Evolutionary conservation across 371 early-diverging fungal species (phyloP), one percentile per base, ranked within the genome.

Genomic region (Zychaea mexicana): DNA sequence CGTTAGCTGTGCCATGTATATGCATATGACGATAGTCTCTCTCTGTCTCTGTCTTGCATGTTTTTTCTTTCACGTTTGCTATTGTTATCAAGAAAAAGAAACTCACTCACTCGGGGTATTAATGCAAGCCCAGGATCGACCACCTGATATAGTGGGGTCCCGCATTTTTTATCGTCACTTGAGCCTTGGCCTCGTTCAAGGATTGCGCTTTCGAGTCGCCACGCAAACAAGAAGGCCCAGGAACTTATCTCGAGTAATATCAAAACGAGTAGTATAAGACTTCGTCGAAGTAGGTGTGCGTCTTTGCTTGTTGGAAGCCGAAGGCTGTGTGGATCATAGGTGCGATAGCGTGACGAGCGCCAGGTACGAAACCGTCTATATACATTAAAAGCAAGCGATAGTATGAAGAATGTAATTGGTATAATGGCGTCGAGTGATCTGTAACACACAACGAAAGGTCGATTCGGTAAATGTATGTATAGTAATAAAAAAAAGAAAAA

Each of bases 151-250:
- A 72, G 60, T 5, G 78, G 69, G 6, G 71, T 66, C 5, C 67
- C 64, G 46, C 65, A 69, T 22, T 61, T 54, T 32, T 38, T 36
- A 22, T 30, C 19, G 53, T 32, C 36, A 24, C 52, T 60, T 6
- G 67, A 60, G 27, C 45, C 36, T 52, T 65, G 55, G 12, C 56
- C 62, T 39, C 64, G 67, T 32, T 81, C 79, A 13, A 79, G 53
- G 10, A 79, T 76, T n/a, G 70, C 72, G 57, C 74, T 78, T 47
- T 78, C 79, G 12, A 82, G 52, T 24, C 79, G 72, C 82, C 82
- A 82, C 30, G 82, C 82, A 57, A 82, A 79, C 19, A 77, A 47
- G 56, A 82, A 82, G 15, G 79, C 79, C 82, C 79, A 82, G 21
- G 57, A 64, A 46, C 82, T 77, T 57, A 77, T 78, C 54, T 79